Conservation (phyloP, 176 grass and related monocot genomes). For the Triticum timopheevii region DNA sequence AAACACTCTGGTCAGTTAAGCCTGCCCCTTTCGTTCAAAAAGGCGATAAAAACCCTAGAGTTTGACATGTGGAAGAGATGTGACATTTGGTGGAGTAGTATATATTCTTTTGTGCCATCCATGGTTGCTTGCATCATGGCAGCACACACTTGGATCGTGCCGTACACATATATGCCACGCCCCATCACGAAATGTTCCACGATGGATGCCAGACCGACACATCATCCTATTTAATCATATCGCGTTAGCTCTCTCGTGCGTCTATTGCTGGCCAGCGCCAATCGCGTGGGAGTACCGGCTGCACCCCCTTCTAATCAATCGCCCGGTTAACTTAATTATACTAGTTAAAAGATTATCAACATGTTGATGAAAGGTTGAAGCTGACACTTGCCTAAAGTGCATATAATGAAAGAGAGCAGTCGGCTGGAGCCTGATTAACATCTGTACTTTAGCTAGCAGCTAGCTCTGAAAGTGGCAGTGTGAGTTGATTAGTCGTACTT, state of each 20-base stretch:
- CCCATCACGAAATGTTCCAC: slow-evolving; percentile 15
- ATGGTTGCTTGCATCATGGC: neutral
- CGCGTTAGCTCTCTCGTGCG: slow-evolving; percentile 4
- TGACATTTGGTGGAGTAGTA: neutral
- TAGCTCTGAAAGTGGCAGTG: slow-evolving; percentile 3
- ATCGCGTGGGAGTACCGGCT: slow-evolving; percentile 25
- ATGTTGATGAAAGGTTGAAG: neutral
- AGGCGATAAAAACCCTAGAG: neutral
- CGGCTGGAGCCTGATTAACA: too few relatives aligned
- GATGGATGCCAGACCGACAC: slow-evolving; percentile 26
- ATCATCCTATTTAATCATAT: slow-evolving; percentile 29
- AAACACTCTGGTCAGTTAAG: neutral
- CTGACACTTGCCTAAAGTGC: slow-evolving; percentile 6
- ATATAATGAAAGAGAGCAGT: neutral
- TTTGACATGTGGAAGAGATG: slow-evolving; percentile 11
- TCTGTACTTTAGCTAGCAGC: neutral
- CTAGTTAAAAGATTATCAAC: neutral
- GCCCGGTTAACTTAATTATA: neutral
- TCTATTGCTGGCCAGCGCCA: slow-evolving; percentile 26
- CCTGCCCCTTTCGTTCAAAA: neutral
- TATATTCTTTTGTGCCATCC: neutral
- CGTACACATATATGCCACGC: neutral
- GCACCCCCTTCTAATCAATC: slow-evolving; percentile 27
- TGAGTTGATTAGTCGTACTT: neutral
- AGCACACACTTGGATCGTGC: neutral